These are phyloP conservation scores for Panicum miliaceum DNA, from an alignment of 176 grass and related monocot genomes.

Conservation along the genomic window DNA sequence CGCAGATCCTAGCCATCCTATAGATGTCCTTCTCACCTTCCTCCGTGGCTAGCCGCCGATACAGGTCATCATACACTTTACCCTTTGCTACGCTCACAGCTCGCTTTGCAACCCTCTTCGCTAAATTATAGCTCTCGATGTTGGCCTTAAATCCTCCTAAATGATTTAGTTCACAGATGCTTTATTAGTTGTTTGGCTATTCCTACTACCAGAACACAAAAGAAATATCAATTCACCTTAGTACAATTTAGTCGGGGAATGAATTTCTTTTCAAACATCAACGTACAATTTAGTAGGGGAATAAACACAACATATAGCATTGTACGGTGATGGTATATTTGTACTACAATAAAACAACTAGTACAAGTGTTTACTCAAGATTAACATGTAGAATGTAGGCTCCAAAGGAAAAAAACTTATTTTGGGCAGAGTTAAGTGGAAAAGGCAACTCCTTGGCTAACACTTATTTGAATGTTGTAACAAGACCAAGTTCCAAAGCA, in stretches of 20 bases:
- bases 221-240: neutral
- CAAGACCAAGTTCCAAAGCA: neutral
- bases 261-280: neutral
- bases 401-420: neutral
- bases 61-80: too few relatives aligned
- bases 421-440: neutral
- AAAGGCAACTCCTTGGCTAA: neutral
- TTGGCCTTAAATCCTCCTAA: neutral
- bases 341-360: neutral
- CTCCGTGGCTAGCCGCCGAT: too few relatives aligned
- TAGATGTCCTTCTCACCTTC: too few relatives aligned
- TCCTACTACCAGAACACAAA: neutral
- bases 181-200: neutral
- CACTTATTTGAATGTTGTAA: neutral
- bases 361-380: neutral
- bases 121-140: too few relatives aligned
- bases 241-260: neutral
- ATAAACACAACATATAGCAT: slow-evolving; percentile 14
- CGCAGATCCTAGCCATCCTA: too few relatives aligned
- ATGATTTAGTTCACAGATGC: neutral
- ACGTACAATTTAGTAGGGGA: neutral
- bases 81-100: too few relatives aligned
- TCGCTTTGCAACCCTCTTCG: too few relatives aligned
- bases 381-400: neutral
- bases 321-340: neutral